phyloP scores from a whole-genome alignment of 108 stramenopile species.

The Fragilaria crotonensis region DNA sequence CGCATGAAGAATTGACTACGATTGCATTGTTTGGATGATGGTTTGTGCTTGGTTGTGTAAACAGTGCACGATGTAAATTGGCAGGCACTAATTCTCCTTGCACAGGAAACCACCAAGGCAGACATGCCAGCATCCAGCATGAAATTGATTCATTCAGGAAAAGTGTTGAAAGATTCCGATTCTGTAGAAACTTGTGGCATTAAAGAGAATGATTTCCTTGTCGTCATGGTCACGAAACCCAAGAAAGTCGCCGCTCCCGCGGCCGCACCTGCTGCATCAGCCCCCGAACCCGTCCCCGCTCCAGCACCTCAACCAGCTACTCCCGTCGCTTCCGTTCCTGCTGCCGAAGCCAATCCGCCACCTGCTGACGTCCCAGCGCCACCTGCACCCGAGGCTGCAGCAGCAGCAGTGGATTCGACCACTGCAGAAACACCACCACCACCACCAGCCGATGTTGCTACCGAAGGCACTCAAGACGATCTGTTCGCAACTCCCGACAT shows the following conservation, averaged over 20 bases:
- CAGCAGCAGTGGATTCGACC: slow-evolving; percentile 29
- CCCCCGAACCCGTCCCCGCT: slow-evolving; percentile 38
- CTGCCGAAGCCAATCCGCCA: slow-evolving; percentile 30
- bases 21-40: too few species aligned
- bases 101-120: slow-evolving; percentile 59
- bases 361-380: slow-evolving; percentile 29
- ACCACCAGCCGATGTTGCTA: slow-evolving; percentile 23
- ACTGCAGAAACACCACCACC: slow-evolving; percentile 21
- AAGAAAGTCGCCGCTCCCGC: slow-evolving; percentile 70
- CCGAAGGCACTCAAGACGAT: slow-evolving; percentile 37
- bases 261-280: slow-evolving; percentile 27
- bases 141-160: slow-evolving; percentile 97
- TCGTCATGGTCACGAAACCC: slow-evolving; percentile 93
- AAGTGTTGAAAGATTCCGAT: slow-evolving; percentile 91
- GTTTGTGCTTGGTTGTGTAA: too few species aligned
- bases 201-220: slow-evolving; percentile 88
- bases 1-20: too few species aligned
- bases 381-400: slow-evolving; percentile 15
- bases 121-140: slow-evolving; percentile 63
- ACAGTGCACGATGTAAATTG: too few species aligned
- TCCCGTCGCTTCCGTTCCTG: too few species aligned
- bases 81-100: too few species aligned
- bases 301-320: slow-evolving; percentile 31
- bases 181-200: slow-evolving; percentile 75
- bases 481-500: slow-evolving; percentile 59